Evolutionary conservation across 345 rosid species (phyloP), one percentile per base, ranked within the genome.

Genomic region (Salix suchowensis): DNA sequence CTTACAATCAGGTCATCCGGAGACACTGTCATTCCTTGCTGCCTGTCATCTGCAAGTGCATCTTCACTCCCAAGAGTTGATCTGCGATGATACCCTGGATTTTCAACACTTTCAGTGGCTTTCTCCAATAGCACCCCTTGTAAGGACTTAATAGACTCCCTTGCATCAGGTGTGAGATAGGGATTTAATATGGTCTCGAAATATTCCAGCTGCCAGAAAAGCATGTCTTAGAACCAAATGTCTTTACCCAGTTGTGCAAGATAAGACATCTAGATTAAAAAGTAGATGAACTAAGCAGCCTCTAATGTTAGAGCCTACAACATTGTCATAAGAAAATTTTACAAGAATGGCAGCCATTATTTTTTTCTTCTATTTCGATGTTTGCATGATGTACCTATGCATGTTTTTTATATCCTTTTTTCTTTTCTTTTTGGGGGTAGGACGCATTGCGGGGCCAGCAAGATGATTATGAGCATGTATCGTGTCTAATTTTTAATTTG

Each of bases 61-160:
- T 95, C 98, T 84, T 95, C 98, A 74, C 98, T 90, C 70, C 98
- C 98, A 76, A 95, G 96, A 76, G 98, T 92, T 79, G 97, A 82
- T 72, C 96, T 86, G 60, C 94, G 91, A 24, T 85, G 86, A 44
- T 91, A 93, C 24, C 94, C 94, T 12, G 92, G 89, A 77, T 74
- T 88, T 74, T 91, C 96, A 34, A 76, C 89, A 80, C 82, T 84
- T 83, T 89, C 94, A 5, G 92, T 89, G 77, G 98, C 98, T 80
- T 88, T 93, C 84, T 93, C 98, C 84, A 95, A 83, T 62, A 95
- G 81, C 3, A 89, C 79, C 48, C 99, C 98, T 93, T 91, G 97
- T 44, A 93, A 84, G 75, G 91, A 89, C 82, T 88, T 96, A 66
- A 91, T 84, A 34, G 98, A 89, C 76, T 89, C 91, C 77, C 87